phyloP scores from a whole-genome alignment of 2,329 filamentous ascomycete genomes.

The Botryotinia globosa region DNA sequence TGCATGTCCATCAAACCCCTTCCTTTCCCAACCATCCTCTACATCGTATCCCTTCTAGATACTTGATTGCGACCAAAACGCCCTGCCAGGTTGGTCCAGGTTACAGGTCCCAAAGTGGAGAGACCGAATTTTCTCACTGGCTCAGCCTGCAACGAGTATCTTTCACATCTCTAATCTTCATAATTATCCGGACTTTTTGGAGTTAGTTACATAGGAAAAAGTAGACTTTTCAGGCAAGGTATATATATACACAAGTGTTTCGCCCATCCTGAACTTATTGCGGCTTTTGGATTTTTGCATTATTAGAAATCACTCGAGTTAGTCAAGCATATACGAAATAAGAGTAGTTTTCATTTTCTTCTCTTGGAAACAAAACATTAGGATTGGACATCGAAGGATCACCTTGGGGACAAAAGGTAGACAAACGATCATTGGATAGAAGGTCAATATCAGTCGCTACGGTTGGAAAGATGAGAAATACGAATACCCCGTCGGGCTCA shows the following conservation, averaged over 20 bases:
- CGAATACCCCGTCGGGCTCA: conserved; percentile 17
- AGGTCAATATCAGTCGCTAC: conserved; percentile 23
- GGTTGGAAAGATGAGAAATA: conserved; percentile 21
- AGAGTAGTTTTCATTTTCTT: conserved; percentile 2
- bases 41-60: neutral
- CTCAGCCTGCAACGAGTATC: neutral
- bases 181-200: neutral
- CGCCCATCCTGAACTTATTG: neutral
- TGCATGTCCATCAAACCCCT: neutral
- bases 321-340: conserved; percentile 14
- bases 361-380: neutral
- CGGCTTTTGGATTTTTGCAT: neutral
- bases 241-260: conserved; percentile 9
- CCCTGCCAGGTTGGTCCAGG: neutral
- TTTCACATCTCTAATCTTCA: conserved; percentile 6
- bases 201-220: neutral
- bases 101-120: neutral
- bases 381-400: neutral
- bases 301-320: neutral
- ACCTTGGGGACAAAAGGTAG: neutral
- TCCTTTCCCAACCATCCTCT: neutral
- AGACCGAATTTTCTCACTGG: neutral
- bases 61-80: neutral
- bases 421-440: neutral
- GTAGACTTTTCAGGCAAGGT: neutral